These are phyloP conservation scores for Cyberlindnera maritima DNA, from an alignment of 805 yeast genomes.

Conservation along the genomic window DNA sequence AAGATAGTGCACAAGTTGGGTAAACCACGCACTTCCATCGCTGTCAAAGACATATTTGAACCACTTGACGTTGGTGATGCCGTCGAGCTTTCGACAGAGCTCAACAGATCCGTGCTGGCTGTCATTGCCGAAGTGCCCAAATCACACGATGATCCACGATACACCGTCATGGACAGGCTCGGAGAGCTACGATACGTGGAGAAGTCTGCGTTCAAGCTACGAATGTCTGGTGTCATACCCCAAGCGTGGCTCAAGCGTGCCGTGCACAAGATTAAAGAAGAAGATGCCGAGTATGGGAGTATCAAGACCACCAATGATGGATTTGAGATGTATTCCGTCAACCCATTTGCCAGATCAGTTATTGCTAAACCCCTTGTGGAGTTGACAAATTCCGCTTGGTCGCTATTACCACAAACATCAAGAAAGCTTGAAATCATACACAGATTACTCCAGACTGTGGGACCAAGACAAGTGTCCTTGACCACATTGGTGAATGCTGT, in stretches of 20 bases:
- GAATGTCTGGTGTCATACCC: conserved; percentile 56
- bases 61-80: conserved; percentile 52
- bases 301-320: conserved; percentile 31
- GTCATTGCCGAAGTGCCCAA: conserved; percentile 55
- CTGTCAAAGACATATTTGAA: conserved; percentile 13
- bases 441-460: conserved; percentile 38
- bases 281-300: conserved; percentile 26
- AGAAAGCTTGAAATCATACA: conserved; percentile 46
- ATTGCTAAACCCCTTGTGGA: conserved; percentile 35
- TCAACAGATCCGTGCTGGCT: conserved; percentile 44
- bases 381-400: conserved; percentile 41
- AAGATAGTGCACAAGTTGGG: conserved; percentile 1
- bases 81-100: conserved; percentile 46
- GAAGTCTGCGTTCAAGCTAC: conserved; percentile 41
- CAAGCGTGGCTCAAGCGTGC: conserved; percentile 31
- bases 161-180: conserved; percentile 51
- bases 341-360: conserved; percentile 31
- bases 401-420: conserved; percentile 36
- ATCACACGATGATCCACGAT: conserved; percentile 47
- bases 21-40: conserved; percentile 2
- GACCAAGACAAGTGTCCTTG: conserved; percentile 41
- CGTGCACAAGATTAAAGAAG: conserved; percentile 19
- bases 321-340: conserved; percentile 30
- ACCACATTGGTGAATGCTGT: conserved; percentile 37
- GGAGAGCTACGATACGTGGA: conserved; percentile 56